A percentile compares a stretch with the other conserved stretches of the same genome.
Conservation (phyloP, 2,329 filamentous ascomycete genomes). For the Sporothrix schenckii region DNA sequence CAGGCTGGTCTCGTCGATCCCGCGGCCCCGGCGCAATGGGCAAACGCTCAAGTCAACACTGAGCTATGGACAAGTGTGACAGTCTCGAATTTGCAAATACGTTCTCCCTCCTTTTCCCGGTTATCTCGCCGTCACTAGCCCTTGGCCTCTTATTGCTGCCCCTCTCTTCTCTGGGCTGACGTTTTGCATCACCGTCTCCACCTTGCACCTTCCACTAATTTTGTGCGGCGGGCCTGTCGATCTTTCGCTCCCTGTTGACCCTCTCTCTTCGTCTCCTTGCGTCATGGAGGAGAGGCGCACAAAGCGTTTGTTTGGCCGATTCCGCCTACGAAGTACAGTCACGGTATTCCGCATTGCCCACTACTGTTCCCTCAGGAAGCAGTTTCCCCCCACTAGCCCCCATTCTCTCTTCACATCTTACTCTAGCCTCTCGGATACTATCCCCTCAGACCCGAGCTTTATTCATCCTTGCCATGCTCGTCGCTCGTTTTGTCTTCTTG, state of each 20-base stretch:
- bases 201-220: background rate
- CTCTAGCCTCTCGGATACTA: conserved; percentile 23
- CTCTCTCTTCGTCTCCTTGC: conserved; percentile 2
- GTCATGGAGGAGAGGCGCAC: background rate
- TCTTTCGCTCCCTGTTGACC: conserved; percentile 20
- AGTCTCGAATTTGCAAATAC: background rate
- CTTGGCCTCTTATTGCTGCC: background rate
- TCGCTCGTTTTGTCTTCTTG: background rate
- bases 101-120: no score
- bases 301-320: conserved; percentile 8
- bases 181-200: conserved; percentile 13
- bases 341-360: background rate
- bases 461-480: background rate
- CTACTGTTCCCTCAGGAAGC: no score
- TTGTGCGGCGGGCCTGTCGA: conserved; percentile 24
- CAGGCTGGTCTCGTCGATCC: conserved; percentile 2
- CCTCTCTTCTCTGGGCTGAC: background rate
- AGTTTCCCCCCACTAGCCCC: background rate
- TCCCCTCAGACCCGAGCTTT: background rate
- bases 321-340: background rate
- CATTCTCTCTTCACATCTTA: background rate
- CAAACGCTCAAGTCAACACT: background rate
- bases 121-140: background rate
- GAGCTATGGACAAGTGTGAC: background rate
- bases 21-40: background rate